Evolutionary conservation across 768 basidiomycete genomes (phyloP).

Genomic region (Lactifluus subvellereus): DNA sequence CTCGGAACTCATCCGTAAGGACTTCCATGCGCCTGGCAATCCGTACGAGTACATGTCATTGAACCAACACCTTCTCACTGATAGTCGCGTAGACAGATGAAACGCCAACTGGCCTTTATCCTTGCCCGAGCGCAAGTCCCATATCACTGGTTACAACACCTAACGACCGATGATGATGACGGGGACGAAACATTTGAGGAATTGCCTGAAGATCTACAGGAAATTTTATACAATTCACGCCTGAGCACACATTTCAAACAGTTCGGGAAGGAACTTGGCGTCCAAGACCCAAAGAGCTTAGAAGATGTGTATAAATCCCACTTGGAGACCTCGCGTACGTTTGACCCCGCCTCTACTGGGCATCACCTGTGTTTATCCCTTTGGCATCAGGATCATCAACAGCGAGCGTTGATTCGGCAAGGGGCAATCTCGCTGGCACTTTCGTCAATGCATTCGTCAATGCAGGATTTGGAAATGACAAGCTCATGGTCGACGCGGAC

Average conservation of each 20-base stretch:
- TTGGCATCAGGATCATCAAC: constrained; percentile 50
- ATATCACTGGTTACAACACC: constrained; percentile 76
- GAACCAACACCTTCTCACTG: neutral
- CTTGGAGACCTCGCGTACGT: constrained; percentile 79
- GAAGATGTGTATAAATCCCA: constrained; percentile 99
- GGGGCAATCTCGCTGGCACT: constrained; percentile 90
- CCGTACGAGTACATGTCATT: constrained; percentile 45
- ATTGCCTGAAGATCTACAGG: constrained; percentile 73
- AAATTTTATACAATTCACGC: constrained; percentile 80
- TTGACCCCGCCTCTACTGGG: neutral
- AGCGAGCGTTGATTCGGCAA: constrained; percentile 84
- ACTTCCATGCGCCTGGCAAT: constrained; percentile 87
- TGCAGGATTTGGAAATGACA: constrained; percentile 97
- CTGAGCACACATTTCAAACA: constrained; percentile 80
- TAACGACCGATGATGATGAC: constrained; percentile 44
- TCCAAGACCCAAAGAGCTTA: constrained; percentile 80
- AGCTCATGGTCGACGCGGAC: constrained; percentile 93
- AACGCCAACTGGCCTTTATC: constrained; percentile 89
- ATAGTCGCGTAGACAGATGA: constrained; percentile 60
- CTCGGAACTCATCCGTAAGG: constrained; percentile 69
- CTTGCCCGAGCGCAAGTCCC: constrained; percentile 91
- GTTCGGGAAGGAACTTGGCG: constrained; percentile 92
- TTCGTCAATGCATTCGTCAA: constrained; percentile 99
- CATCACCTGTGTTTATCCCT: neutral
- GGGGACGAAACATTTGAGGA: constrained; percentile 52